Base-by-base conservation (phyloP, 1,139 yeast genomes). In the Zygosaccharomyces sapae region DNA sequence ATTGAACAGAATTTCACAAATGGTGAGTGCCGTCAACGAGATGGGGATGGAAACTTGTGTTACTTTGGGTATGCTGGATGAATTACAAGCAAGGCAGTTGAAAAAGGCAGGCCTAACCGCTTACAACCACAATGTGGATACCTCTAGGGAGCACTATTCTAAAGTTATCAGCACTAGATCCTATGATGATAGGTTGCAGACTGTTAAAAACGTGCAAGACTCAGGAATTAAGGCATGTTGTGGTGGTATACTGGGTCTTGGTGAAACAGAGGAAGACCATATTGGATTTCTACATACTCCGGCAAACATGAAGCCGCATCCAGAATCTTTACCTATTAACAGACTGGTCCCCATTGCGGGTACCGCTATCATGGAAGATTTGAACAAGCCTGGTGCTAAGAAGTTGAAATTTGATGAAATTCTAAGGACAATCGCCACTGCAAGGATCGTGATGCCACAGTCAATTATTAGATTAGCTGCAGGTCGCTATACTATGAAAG, bases 311-410 rank as follows among this genome's bases (percentile, higher is more conserved):
- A 74, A 76, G 1, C 67, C 72, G 13, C 92, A 85, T 56, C 94
- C 94, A 0, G 94, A 85, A 63, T 82, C 89, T 1, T 72, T 85
- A 45, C 95, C 95, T n/a, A 84, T 85, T 51, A 85, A 85, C 62
- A 72, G 86, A 55, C 71, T 85, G 43, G 88, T 85, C n/a, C 83
- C 90, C 1, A 84, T 85, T 46, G 77, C 80, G 54, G 95, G 95
- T 1, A 85, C 95, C 0, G 89, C 89, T 13, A 77, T 85, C 70
- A 83, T 77, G 44, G 74, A 75, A 41, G 84, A 79, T 47, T 63
- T 79, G 16, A 62, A 69, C n/a, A 61, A 60, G 4, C 66, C 74
- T 30, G 74, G 72, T 2, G 62, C 69, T 24, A 71, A 73, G 45
- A 70, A 72, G 47, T 66, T 84, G 39, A 70, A 75, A 33, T 78